These are phyloP conservation scores for Chalciporus chontae DNA, from an alignment of 768 basidiomycete species.

Conservation along the genomic window DNA sequence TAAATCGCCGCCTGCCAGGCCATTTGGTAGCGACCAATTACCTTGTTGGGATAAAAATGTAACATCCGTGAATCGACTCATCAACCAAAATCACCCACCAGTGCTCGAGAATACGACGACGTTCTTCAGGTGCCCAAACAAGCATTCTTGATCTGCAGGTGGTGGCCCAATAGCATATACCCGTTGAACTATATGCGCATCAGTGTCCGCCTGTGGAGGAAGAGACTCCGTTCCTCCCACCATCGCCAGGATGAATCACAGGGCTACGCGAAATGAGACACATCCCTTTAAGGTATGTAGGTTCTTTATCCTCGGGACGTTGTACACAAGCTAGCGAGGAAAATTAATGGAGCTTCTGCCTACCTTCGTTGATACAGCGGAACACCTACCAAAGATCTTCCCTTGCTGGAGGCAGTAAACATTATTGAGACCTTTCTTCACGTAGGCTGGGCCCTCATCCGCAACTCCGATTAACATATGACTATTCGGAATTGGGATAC, in stretches of 20 bases:
- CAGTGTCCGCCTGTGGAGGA: background rate
- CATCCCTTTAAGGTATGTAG: slow-evolving; percentile 56
- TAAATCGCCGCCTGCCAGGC: slow-evolving; percentile 73
- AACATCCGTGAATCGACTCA: background rate
- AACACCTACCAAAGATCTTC: slow-evolving; percentile 63
- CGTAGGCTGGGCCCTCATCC: slow-evolving; percentile 75
- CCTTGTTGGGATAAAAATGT: slow-evolving; percentile 35
- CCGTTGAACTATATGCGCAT: slow-evolving; percentile 50
- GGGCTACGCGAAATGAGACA: slow-evolving; percentile 70
- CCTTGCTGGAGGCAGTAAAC: slow-evolving; percentile 52
- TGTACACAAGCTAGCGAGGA: slow-evolving; percentile 53
- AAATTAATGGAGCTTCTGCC: background rate
- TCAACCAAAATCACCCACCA: slow-evolving; percentile 36
- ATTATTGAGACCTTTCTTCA: slow-evolving; percentile 43
- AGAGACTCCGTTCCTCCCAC: slow-evolving; percentile 32
- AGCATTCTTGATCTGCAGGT: slow-evolving; percentile 48
- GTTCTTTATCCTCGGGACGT: slow-evolving; percentile 43
- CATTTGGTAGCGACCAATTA: slow-evolving; percentile 59
- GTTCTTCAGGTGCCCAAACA: slow-evolving; percentile 62
- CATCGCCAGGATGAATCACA: slow-evolving; percentile 73
- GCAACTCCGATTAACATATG: slow-evolving; percentile 76
- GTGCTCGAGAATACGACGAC: slow-evolving; percentile 67
- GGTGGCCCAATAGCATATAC: slow-evolving; percentile 72
- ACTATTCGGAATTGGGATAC: slow-evolving; percentile 67
- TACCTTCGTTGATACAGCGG: background rate